Evolutionary conservation across 176 grass and related monocot species (phyloP).

Genomic region (Rhynchospora tenuis): DNA sequence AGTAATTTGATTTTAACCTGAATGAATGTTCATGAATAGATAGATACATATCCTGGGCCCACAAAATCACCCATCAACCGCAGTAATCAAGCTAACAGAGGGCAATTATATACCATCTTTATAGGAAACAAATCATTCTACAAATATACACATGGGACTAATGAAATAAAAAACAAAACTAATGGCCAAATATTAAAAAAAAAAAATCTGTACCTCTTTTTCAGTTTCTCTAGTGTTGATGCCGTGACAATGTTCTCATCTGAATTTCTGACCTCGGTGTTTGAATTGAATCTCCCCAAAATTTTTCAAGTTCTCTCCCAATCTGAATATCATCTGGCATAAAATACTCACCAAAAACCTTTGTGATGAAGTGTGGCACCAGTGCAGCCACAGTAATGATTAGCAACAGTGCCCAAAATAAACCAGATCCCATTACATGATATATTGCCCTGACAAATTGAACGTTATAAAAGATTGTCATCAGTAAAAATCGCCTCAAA

Average conservation of each 20-base stretch:
- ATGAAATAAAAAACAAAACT: background rate
- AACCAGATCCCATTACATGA: constrained; percentile 53
- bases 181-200: background rate
- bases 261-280: constrained; percentile 35
- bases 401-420: constrained; percentile 68
- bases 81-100: background rate
- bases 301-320: constrained; percentile 63
- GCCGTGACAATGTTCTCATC: constrained; percentile 46
- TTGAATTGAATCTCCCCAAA: constrained; percentile 30
- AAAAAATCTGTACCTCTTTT: background rate
- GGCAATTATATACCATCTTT: background rate
- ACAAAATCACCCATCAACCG: constrained; percentile 22
- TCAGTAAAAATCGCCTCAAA: background rate
- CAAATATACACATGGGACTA: constrained; percentile 42
- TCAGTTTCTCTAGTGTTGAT: background rate
- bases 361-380: constrained; percentile 57
- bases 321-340: constrained; percentile 69
- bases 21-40: constrained; percentile 29
- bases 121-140: constrained; percentile 36
- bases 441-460: constrained; percentile 60
- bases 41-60: constrained; percentile 11
- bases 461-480: background rate
- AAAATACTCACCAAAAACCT: constrained; percentile 52
- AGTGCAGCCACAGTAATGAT: constrained; percentile 50
- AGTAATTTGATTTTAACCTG: background rate